Evolutionary conservation across 257 asterid genomes (phyloP), one percentile per base, ranked within the genome.

Genomic region (Solanum tarapatanum): DNA sequence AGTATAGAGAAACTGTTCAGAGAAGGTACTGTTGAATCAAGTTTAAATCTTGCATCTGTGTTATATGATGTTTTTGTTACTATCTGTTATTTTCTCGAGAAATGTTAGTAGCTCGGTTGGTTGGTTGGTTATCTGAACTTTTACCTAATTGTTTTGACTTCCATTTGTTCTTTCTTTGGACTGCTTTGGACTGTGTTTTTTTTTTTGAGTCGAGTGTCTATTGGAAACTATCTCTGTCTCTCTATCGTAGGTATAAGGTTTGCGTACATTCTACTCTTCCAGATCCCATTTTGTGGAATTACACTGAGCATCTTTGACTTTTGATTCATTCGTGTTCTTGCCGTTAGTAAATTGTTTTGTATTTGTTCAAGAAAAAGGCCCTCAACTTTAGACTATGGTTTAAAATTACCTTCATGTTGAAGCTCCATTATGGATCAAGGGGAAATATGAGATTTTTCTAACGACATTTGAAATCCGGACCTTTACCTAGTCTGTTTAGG

Each of bases 1-100:
- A 93, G 93, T 93, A 93, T 76, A 82, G 93, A 8, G 96, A 93
- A 36, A 93, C 94, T 28, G 93, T 93, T 41, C 94, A 92, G 79
- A 86, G 95, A 84, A 84, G 95, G 69, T 93, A 92, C 84, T 92
- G 87, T 64, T 64, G 2, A 62, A 39, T 37, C 3, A 58, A 66
- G 37, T 26, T 8, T 41, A 3, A 79, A 76, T 24, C 19, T 79
- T 43, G 60, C 36, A 26, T 24, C 5, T 39, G 1, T n/a, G 7
- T 23, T 37, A 58, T 21, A 0, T 62, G 7, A n/a, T 62, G 16
- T n/a, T 62, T 9, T 62, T 62, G 70, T n/a, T 64, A 64, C 32
- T 64, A n/a, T n/a, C 0, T 64, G 32, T n/a, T 64, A 24, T n/a
- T n/a, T 64, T 64, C 70, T n/a, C 32, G 32, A n/a, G 32, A 64